These are phyloP conservation scores for Podospora bellae-mahoneyi DNA, from an alignment of 495 filamentous ascomycete species.

Conservation along the genomic window DNA sequence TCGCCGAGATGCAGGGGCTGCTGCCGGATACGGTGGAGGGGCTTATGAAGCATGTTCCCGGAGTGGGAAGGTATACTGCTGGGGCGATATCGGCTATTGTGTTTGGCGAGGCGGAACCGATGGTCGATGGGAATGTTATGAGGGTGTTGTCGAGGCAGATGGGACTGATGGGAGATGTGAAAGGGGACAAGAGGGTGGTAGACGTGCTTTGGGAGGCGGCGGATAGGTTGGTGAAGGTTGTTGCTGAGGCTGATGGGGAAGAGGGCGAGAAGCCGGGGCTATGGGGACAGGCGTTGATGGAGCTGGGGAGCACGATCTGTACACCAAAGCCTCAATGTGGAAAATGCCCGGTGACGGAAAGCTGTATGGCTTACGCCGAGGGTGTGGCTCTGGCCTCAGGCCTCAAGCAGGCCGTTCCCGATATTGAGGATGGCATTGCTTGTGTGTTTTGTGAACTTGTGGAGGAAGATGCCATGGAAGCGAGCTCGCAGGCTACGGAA, in stretches of 20 bases:
- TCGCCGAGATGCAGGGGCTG: slow-evolving; percentile 7
- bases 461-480: neutral
- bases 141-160: slow-evolving; percentile 45
- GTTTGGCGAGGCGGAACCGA: slow-evolving; percentile 40
- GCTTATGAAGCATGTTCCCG: slow-evolving; percentile 36
- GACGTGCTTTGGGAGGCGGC: slow-evolving; percentile 45
- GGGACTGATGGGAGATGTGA: slow-evolving; percentile 41
- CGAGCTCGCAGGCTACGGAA: neutral
- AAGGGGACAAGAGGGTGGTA: slow-evolving; percentile 36
- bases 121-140: slow-evolving; percentile 51
- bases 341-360: slow-evolving; percentile 40
- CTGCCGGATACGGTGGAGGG: slow-evolving; percentile 24
- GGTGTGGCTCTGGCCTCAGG: neutral
- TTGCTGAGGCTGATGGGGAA: slow-evolving; percentile 24
- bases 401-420: neutral
- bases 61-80: slow-evolving; percentile 47
- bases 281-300: slow-evolving; percentile 51
- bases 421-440: neutral
- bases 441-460: neutral
- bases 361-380: slow-evolving; percentile 38
- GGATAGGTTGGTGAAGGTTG: slow-evolving; percentile 35
- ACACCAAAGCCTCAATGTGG: slow-evolving; percentile 45
- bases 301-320: slow-evolving; percentile 47
- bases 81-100: slow-evolving; percentile 48
- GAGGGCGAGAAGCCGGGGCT: slow-evolving; percentile 39